phyloP scores from a whole-genome alignment of 257 asterid genomes.

The Scutellaria galericulata region DNA sequence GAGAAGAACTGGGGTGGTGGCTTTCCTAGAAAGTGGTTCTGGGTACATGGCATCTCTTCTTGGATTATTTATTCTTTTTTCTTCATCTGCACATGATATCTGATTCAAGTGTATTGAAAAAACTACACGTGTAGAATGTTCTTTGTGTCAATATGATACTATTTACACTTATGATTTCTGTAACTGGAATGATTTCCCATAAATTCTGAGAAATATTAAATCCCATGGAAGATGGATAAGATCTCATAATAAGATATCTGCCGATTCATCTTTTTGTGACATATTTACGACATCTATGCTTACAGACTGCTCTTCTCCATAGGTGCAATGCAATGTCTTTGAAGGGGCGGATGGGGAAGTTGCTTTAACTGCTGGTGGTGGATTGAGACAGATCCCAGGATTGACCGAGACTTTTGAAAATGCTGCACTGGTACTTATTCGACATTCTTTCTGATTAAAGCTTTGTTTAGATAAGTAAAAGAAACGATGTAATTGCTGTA shows the following conservation, averaged over 20 bases:
- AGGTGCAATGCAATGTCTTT: constrained; percentile 94
- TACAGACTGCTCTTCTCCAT: constrained; percentile 31
- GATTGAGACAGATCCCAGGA: constrained; percentile 90
- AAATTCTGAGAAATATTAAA: constrained; percentile 2
- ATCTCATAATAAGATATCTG: constrained; percentile 13
- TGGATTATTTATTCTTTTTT: constrained; percentile 1
- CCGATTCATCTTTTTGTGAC: constrained; percentile 12
- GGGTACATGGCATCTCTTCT: constrained; percentile 56
- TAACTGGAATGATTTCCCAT: constrained; percentile 9
- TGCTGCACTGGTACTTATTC: constrained; percentile 79
- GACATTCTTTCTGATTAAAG: constrained; percentile 21
- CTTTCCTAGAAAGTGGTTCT: constrained; percentile 97
- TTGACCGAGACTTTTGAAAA: constrained; percentile 69
- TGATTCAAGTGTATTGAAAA: neutral
- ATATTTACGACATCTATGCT: constrained; percentile 22
- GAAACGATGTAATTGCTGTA: neutral
- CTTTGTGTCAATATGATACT: neutral
- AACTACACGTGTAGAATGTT: neutral
- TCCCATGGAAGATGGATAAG: neutral
- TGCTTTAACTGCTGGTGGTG: constrained; percentile 89
- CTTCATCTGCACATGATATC: constrained; percentile 18
- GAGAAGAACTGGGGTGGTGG: constrained; percentile 98
- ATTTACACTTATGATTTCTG: neutral
- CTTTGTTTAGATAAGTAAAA: constrained; percentile 2
- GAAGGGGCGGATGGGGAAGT: constrained; percentile 92